Evolutionary conservation across 345 rosid genomes (phyloP), one percentile per base, ranked within the genome.

Genomic region (Eutrema heterophyllum): DNA sequence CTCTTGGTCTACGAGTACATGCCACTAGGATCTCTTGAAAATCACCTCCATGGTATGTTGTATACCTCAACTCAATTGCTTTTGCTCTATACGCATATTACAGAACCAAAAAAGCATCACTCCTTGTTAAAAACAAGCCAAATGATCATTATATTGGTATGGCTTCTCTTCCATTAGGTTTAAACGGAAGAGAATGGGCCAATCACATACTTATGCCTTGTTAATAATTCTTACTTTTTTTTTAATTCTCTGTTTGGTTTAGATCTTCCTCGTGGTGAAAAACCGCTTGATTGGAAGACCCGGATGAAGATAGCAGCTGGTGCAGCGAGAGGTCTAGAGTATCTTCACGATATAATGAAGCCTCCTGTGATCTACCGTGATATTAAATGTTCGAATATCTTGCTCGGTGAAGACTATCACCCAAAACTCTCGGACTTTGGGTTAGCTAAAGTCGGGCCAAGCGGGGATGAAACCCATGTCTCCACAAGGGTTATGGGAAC

Each of bases 401-500:
- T 92, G 76, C 89, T 92, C 1, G 86, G 68, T 32, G 84, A 88
- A 61, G 89, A 72, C 15, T 90, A 76, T 77, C 67, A 76, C 40
- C 38, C 76, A 24, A 77, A 77, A 49, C 80, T 77, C 48, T 77
- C 80, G 0, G 80, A 93, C 77, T 93, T 93, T 70, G 98, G 98
- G 55, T 72, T 93, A 82, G 98, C 98, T 26, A 93, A 87, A 85
- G 90, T 90, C 5, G 98, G 97, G n/a, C 98, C 98, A 2, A 81
- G 83, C 24, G 97, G 98, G 7, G 91, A 83, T 61, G 77, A 82
- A 51, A 88, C 98, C 5, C 98, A 90, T 71, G 97, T 93, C 68
- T 93, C 97, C n/a, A 90, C 98, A 0, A 83, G 96, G 72, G 95
- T 90, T 33, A 92, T 92, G 98, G 98, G 98, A 63, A 92, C 98